Base-by-base conservation (phyloP, 108 stramenopile genomes). In the Skeletonema menzelii region DNA sequence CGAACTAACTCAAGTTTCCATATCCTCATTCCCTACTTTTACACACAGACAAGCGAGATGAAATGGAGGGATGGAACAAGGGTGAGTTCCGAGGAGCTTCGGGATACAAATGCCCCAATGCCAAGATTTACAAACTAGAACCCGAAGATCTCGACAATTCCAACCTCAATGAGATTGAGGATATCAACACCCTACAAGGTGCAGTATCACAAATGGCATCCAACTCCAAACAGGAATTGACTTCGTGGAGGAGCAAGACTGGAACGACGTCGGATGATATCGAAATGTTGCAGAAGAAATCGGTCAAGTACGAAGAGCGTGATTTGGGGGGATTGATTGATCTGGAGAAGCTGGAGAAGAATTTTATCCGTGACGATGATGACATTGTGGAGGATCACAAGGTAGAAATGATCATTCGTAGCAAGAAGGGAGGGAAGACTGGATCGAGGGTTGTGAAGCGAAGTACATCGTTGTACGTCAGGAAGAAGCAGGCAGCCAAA, bases 91-190 rank as follows among this genome's bases (percentile, higher is more conserved):
- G 63, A 15, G 84, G 76, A 6, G 63, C 78, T 12, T 42, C 38
- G 31, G 85, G 83, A 24, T 80, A 75, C 44, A 56, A 74, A 56
- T 55, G 55, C 38, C 42, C 76, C 11, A 65, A 82, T 22, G 8
- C 61, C 13, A 44, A 27, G 34, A 63, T 79, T 14, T 67, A 76
- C 34, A 73, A 66, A 37, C 67, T 75, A 10, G 84, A 85, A 40
- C 68, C 83, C 4, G 85, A 86, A 34, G 85, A 86, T 64, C 44
- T 83, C 22, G 60, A 68, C 37, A 61, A 46, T 17, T 28, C 74
- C 42, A 58, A 46, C 34, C 73, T 83, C 28, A 76, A 70, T 8
- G 78, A 83, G 55, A 83, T 83, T 5, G 82, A 80, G 63, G 82
- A 83, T 44, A 69, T 83, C 27, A 83, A 83, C 37, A 80, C 78